phyloP scores from a whole-genome alignment of 176 grass and related monocot species.

The Urochloa ruziziensis region DNA sequence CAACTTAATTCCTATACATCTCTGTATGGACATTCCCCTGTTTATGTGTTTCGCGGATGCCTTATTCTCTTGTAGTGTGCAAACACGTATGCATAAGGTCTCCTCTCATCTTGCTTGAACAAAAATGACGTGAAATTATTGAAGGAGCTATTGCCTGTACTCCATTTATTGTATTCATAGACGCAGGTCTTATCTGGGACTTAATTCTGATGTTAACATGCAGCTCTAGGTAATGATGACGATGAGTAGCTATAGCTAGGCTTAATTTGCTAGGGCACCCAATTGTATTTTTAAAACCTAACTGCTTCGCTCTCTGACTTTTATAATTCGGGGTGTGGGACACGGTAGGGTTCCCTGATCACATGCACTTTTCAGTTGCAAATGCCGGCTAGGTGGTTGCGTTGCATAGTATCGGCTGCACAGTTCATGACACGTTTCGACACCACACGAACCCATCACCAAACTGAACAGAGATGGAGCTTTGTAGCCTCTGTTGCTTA shows the following conservation, averaged over 20 bases:
- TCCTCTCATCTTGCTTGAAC: not conserved
- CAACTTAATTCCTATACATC: not conserved
- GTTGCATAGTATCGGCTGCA: not conserved
- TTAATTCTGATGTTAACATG: not conserved
- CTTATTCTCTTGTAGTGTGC: too few relatives aligned
- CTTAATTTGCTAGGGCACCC: not conserved
- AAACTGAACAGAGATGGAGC: not conserved
- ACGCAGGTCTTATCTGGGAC: conserved; percentile 2
- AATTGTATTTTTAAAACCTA: not conserved
- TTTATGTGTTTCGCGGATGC: too few relatives aligned
- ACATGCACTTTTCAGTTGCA: conserved; percentile 28
- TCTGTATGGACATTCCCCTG: not conserved
- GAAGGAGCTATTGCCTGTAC: not conserved
- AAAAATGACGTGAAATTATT: not conserved
- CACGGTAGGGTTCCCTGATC: conserved; percentile 31
- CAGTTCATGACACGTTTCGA: conserved; percentile 48
- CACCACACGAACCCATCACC: not conserved
- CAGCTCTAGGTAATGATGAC: not conserved
- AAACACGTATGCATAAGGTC: not conserved
- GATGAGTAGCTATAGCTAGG: not conserved
- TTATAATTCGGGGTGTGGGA: conserved; percentile 8
- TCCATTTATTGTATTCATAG: not conserved
- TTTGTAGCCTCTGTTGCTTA: too few relatives aligned
- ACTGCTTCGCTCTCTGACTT: conserved; percentile 4
- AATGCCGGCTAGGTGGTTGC: conserved; percentile 27